Base-by-base conservation (phyloP, 1,284 basidiomycete species). In the Austropuccinia psidii region DNA sequence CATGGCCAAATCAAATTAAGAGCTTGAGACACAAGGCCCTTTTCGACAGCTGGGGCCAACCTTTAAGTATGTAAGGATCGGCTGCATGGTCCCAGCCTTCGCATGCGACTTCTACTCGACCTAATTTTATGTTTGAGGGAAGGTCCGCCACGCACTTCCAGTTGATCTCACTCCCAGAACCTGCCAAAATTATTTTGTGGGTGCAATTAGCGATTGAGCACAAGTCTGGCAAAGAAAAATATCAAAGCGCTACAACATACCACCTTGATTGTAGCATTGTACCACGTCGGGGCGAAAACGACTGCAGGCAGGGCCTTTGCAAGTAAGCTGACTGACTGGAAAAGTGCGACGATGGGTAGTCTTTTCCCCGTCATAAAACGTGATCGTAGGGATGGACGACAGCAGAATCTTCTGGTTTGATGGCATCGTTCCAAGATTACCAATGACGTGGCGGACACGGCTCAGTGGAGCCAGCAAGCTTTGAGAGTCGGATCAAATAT, bases 101-200 rank as follows among this genome's bases (percentile, higher is more conserved):
- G 78, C 93, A 97, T 24, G 86, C 88, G 1, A 97, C 89, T 75
- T 87, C 85, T 0, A 95, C 87, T 72, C 86, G 84, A 8, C 93
- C 93, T 74, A 97, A 88, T 17, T 90, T 84, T 68, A 94, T 80
- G 2, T 86, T 83, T 52, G 87, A 86, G 2, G 93, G 93, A 9
- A 97, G 83, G 79, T 97, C 93, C 7, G 93, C 90, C 79, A 91
- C 87, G 80, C 93, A 97, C 88, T 91, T 72, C 64, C 70, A 73
- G 29, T 73, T 47, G 27, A 73, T 41, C 24, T 73, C 58, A 21
- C 6, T 64, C 13, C 70, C 70, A 11, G 60, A 73, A 54, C 70
- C 70, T 73, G 5, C 27, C 33, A 39, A 13, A 58, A 17, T 39
- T 37, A 37, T 21, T 43, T 39, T 31, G 21, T 45, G 45, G 24